These are phyloP conservation scores for Emergomyces pasteurianus DNA, from an alignment of 2,329 filamentous ascomycete genomes.

Conservation along the genomic window DNA sequence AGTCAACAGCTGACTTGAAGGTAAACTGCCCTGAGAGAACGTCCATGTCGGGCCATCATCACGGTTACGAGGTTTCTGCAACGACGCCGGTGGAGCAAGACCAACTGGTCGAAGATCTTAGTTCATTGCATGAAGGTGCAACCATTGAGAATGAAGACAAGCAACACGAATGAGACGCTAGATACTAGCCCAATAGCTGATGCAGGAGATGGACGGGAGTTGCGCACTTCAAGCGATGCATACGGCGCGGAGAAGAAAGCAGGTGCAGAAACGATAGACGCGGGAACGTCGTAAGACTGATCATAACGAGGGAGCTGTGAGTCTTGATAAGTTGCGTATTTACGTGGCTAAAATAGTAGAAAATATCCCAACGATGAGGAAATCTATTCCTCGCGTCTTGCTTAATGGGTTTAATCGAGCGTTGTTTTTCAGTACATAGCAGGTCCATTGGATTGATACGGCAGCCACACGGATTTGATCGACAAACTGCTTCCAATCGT, in stretches of 20 bases:
- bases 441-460: neutral
- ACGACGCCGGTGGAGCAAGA: constrained; percentile 23
- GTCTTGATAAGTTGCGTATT: neutral
- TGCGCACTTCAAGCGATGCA: constrained; percentile 5
- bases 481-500: neutral
- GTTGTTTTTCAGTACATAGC: neutral
- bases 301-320: neutral
- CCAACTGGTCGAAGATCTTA: constrained; percentile 25
- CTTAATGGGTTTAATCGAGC: neutral
- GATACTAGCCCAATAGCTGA: neutral
- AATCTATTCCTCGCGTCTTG: neutral
- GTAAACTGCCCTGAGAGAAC: constrained; percentile 19
- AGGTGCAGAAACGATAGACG: constrained; percentile 3
- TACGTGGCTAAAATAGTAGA: neutral
- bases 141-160: constrained; percentile 18
- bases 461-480: neutral
- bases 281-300: neutral
- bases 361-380: neutral
- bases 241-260: constrained; percentile 7
- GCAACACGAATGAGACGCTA: neutral
- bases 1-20: constrained; percentile 28
- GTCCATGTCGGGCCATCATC: constrained; percentile 27
- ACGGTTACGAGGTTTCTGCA: constrained; percentile 24
- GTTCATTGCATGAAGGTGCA: constrained; percentile 24
- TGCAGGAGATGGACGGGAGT: constrained; percentile 12